These are phyloP conservation scores for Vanderwaltozyma tropicalis DNA, from an alignment of 805 yeast genomes.

Conservation along the genomic window DNA sequence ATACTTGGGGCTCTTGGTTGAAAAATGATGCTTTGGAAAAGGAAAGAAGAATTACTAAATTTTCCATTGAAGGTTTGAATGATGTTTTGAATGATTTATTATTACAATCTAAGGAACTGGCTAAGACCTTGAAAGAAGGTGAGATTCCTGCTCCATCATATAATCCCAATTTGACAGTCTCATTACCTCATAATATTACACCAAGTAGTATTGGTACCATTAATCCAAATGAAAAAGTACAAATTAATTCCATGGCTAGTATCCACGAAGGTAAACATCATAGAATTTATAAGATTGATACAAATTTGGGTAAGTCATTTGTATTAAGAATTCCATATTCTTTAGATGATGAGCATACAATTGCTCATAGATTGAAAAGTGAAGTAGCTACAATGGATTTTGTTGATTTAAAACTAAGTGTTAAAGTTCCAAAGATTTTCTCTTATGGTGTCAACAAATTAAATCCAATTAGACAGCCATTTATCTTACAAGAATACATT, in stretches of 20 bases:
- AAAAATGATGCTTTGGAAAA: conserved; percentile 67
- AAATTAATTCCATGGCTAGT: conserved; percentile 64
- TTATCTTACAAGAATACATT: conserved; percentile 67
- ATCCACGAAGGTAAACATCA: conserved; percentile 93
- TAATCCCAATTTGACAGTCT: conserved; percentile 32
- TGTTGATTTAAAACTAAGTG: conserved; percentile 48
- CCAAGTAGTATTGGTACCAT: conserved; percentile 35
- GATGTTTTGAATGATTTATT: conserved; percentile 39
- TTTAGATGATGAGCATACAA: conserved; percentile 53
- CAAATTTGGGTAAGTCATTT: conserved; percentile 46
- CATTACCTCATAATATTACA: conserved; percentile 41
- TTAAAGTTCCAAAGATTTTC: conserved; percentile 64
- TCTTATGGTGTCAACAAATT: conserved; percentile 50
- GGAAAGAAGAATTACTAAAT: conserved; percentile 64
- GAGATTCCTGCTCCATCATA: conserved; percentile 30
- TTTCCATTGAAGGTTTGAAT: conserved; percentile 70
- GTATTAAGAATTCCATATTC: conserved; percentile 82
- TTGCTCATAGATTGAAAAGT: conserved; percentile 60
- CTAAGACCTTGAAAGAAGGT: conserved; percentile 15
- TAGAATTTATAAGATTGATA: conserved; percentile 65
- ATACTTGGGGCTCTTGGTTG: conserved; percentile 94
- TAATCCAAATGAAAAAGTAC: conserved; percentile 33
- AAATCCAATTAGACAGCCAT: conserved; percentile 64
- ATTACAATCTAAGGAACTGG: conserved; percentile 29
- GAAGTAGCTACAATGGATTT: conserved; percentile 95